Base-by-base conservation (phyloP, 108 stramenopile species). In the Cyclostephanos tholiformis region DNA sequence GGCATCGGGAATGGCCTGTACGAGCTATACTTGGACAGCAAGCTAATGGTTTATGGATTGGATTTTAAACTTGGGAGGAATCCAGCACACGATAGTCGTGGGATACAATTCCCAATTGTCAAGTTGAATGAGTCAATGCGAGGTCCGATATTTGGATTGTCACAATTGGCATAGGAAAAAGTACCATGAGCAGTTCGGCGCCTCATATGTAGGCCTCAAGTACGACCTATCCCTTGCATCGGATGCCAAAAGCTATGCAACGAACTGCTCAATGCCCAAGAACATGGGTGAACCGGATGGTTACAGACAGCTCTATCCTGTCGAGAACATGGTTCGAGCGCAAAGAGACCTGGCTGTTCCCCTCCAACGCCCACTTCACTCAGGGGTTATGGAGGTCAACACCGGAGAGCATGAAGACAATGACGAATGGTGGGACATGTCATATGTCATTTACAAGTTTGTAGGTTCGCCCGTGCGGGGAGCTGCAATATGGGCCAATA, bases 281-380 rank as follows among this genome's bases (percentile, higher is more conserved):
- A 67, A 66, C 13, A 10, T 36, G 6, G 66, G 66, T 2, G 0
- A 29, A 30, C 32, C 30, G 8, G 36, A 41, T 19, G 14, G 26
- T 27, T 81, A 61, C 63, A 73, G 80, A 20, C 22, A 59, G 48
- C 41, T 65, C 10, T 74, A 81, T 19, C 80, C 80, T 14, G 80
- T 81, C 13, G 58, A 74, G 38, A 81, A 81, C 43, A 81, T 81
- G 80, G 80, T 68, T 81, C 25, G 80, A 81, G 38, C 56, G 80
- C 49, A 73, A 81, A 65, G 64, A 64, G 4, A 56, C 36, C 9
- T 81, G 68, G 69, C 48, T 44, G 2, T 74, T 25, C 23, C 80
- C 80, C 4, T 22, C 38, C 7, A 81, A 81, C 52, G 67, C 73
- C 32, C 80, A 81, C 43, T 74, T 81, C 26, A 81, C 73, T 6